A percentile compares a stretch with the other conserved stretches of the same genome.
Evolutionary conservation across 768 basidiomycete genomes (phyloP).

Genomic region (Tricholoma matsutake): DNA sequence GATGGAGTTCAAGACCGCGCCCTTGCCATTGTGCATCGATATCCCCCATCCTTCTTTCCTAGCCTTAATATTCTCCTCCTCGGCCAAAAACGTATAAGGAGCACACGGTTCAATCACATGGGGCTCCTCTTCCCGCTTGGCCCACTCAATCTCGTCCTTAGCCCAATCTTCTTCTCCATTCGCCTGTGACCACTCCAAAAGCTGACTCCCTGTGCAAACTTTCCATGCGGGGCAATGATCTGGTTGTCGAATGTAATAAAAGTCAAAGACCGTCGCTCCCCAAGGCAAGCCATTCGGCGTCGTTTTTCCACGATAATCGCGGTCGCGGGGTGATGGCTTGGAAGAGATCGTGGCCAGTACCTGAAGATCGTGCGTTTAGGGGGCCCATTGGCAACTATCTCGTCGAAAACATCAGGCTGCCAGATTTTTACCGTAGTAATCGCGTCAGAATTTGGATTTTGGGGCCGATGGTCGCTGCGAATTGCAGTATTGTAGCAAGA

Average conservation of each 20-base stretch:
- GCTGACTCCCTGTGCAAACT: neutral
- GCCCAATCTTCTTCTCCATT: neutral
- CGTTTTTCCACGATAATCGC: neutral
- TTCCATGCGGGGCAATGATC: neutral
- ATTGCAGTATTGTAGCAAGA: neutral
- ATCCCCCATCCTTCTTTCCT: neutral
- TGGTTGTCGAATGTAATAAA: neutral
- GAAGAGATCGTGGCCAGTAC: neutral
- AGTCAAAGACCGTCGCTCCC: constrained; percentile 13
- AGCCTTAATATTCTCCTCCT: neutral
- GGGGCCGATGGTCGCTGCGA: neutral
- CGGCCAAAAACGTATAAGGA: too few relatives aligned
- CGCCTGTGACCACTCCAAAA: neutral
- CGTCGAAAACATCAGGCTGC: neutral
- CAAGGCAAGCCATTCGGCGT: constrained; percentile 17
- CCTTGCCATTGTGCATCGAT: neutral
- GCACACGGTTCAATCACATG: neutral
- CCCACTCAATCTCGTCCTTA: neutral
- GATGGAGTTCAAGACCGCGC: neutral
- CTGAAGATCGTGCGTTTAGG: neutral
- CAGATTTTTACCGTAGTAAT: neutral
- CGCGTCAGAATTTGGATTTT: neutral
- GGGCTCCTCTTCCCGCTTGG: neutral
- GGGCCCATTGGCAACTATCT: neutral
- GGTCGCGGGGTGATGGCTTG: neutral